Base-by-base conservation (phyloP, 106 monocot species). In the Dendrobium chrysotoxum region DNA sequence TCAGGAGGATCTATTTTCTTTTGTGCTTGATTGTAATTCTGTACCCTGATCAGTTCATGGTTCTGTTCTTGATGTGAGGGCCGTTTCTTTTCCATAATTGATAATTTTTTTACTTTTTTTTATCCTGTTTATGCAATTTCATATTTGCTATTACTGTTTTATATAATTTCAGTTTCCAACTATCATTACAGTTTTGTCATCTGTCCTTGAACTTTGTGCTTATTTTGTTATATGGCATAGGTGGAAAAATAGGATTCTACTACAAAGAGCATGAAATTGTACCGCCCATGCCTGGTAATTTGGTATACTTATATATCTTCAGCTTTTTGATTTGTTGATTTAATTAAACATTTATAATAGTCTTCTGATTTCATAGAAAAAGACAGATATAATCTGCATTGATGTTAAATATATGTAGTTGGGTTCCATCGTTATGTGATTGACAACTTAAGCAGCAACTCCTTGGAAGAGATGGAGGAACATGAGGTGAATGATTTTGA, bases 231-330 rank as follows among this genome's bases (percentile, higher is more conserved):
- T 50, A 50, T 25, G 47, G 76, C 41, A 21, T 35, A 98, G 98
- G 86, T 85, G 98, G 98, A 82, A 95, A 92, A 76, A 78, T 98
- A 46, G 98, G 98, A 79, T 98, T 98, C 78, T 98, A 91, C 80
- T 98, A 98, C 85, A 95, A 86, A 78, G 98, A 98, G 28, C 94
- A 94, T 83, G 98, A 98, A 80, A 95, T 95, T 68, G 78, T 98
- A 46, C 98, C 98, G 44, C 91, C 98, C 53, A 79, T 98, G 57
- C 98, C 94, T 79, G 92, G 98, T 92, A 55, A 76, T 77, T 83
- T 13, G 6, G 38, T 16, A 81, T 35, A 44, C 53, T 83, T 57
- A 23, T 31, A 41, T 78, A 72, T 38, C 50, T 10, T 25, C 45
- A 35, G 9, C 8, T 54, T 78, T 35, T 12, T 77, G 46, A n/a